These are phyloP conservation scores for Aspergillus terreus DNA, from an alignment of 2,329 filamentous ascomycete genomes.

Conservation along the genomic window DNA sequence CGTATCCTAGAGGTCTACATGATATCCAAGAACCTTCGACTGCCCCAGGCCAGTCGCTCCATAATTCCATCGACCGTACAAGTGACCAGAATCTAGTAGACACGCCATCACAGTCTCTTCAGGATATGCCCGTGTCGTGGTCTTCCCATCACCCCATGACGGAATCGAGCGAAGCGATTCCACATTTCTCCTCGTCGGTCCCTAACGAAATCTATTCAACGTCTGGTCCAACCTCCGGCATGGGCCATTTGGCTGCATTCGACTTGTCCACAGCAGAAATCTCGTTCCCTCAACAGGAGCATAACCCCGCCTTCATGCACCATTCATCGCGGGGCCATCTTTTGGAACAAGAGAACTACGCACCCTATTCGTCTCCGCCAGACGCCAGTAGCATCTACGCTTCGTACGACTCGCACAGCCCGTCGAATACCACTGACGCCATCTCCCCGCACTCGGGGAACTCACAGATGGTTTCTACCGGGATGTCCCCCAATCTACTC, in stretches of 20 bases:
- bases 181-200: conserved; percentile 14
- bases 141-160: conserved; percentile 12
- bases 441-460: conserved; percentile 9
- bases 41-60: conserved; percentile 14
- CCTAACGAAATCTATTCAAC: conserved; percentile 20
- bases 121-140: conserved; percentile 19
- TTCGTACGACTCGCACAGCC: conserved; percentile 4
- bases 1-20: conserved; percentile 19
- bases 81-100: conserved; percentile 18
- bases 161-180: conserved; percentile 13
- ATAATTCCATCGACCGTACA: conserved; percentile 14
- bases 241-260: conserved; percentile 25
- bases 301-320: conserved; percentile 31
- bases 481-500: background rate
- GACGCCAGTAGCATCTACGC: conserved; percentile 2
- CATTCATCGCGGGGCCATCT: conserved; percentile 5
- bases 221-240: conserved; percentile 21
- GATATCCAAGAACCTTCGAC: conserved; percentile 19
- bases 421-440: conserved; percentile 6
- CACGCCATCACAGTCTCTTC: conserved; percentile 17
- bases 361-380: background rate
- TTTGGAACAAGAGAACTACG: background rate
- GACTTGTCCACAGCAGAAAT: conserved; percentile 28
- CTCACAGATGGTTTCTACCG: conserved; percentile 6
- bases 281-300: conserved; percentile 32